Evolutionary conservation across 1,139 yeast species (phyloP).

Genomic region (Geotrichum siamense): DNA sequence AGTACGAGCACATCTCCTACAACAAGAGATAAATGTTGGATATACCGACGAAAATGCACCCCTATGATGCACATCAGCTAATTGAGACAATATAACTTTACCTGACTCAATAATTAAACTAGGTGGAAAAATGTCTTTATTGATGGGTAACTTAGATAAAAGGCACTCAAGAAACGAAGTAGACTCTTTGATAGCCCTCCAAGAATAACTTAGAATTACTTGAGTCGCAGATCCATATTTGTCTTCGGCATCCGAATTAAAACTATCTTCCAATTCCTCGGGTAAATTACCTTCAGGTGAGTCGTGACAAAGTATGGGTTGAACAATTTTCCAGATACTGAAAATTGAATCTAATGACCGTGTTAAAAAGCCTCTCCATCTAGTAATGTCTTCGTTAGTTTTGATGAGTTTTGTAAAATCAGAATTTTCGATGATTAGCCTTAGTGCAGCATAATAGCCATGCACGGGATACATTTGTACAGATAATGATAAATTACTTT

Average conservation of each 20-base stretch:
- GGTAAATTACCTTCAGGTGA: constrained; percentile 60
- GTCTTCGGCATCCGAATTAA: constrained; percentile 34
- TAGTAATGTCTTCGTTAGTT: constrained; percentile 9
- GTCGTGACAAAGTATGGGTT: constrained; percentile 54
- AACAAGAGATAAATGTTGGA: constrained; percentile 65
- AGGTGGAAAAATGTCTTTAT: constrained; percentile 21
- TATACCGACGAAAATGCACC: constrained; percentile 88
- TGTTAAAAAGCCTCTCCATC: constrained; percentile 22
- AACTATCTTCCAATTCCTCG: constrained; percentile 37
- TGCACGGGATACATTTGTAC: constrained; percentile 49
- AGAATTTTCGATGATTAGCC: constrained; percentile 39
- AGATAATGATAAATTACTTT: constrained; percentile 37
- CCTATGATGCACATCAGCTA: constrained; percentile 71
- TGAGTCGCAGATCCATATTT: constrained; percentile 52
- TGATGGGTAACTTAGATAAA: constrained; percentile 31
- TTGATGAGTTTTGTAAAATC: constrained; percentile 19
- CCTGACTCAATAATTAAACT: constrained; percentile 40
- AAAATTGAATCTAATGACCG: constrained; percentile 29
- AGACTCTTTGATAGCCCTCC: constrained; percentile 82
- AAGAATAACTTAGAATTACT: constrained; percentile 61
- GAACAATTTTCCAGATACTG: constrained; percentile 48
- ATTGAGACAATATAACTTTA: constrained; percentile 52
- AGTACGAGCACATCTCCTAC: constrained; percentile 43
- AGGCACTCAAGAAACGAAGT: constrained; percentile 47
- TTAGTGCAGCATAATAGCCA: constrained; percentile 56